phyloP scores from a whole-genome alignment of 2,329 filamentous ascomycete genomes.

The Xylaria sp. region DNA sequence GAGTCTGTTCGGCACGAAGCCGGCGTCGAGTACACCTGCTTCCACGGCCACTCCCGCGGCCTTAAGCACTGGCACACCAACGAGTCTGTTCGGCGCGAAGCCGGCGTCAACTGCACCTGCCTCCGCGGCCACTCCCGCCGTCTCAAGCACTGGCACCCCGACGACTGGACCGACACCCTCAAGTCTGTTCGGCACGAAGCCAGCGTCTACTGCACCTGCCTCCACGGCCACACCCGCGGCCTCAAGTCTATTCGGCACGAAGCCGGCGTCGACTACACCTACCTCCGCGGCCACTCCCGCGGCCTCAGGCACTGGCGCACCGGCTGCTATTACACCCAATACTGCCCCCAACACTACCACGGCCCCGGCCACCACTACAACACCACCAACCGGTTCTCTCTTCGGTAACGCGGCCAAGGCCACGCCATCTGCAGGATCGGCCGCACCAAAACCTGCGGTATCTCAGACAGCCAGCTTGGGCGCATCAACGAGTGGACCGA shows the following conservation, averaged over 20 bases:
- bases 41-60: constrained; percentile 44
- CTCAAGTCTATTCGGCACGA: constrained; percentile 45
- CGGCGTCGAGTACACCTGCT: constrained; percentile 41
- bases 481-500: constrained; percentile 81
- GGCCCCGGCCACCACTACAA: constrained; percentile 45
- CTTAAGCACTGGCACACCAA: constrained; percentile 43
- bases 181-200: constrained; percentile 44
- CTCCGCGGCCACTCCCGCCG: constrained; percentile 54
- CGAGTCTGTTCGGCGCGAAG: constrained; percentile 54
- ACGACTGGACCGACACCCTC: constrained; percentile 84
- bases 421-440: constrained; percentile 46
- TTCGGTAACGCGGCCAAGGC: constrained; percentile 47
- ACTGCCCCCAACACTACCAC: constrained; percentile 40
- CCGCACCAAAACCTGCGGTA: constrained; percentile 42
- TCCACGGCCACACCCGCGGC: constrained; percentile 34
- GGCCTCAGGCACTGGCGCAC: constrained; percentile 41
- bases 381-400: constrained; percentile 47
- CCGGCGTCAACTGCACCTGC: constrained; percentile 50
- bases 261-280: constrained; percentile 40
- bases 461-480: constrained; percentile 59
- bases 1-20: constrained; percentile 44
- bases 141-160: constrained; percentile 65
- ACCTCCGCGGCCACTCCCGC: constrained; percentile 41
- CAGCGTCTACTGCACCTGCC: constrained; percentile 36
- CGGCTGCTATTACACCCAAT: constrained; percentile 46